Evolutionary conservation across 176 grass and related monocot species (phyloP).

Genomic region (Canna indica): DNA sequence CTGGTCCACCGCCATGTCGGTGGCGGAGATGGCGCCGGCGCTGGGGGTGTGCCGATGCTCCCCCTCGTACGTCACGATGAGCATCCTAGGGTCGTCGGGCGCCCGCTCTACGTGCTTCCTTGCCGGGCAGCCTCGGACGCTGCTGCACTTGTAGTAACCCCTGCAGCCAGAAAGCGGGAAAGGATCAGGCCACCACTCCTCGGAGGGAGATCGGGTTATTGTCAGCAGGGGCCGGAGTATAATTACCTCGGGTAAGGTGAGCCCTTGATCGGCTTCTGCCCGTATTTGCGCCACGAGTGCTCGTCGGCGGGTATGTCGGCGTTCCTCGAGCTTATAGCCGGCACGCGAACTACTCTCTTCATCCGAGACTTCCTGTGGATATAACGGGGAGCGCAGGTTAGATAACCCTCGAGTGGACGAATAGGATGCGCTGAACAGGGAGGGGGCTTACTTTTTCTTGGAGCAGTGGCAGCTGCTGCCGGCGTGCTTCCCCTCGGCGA

Average conservation of each 20-base stretch:
- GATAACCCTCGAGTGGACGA: neutral
- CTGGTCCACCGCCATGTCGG: neutral
- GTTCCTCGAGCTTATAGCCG: conserved; percentile 74
- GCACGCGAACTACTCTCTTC: conserved; percentile 66
- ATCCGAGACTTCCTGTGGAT: conserved; percentile 52
- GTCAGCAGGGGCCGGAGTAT: neutral
- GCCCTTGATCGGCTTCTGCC: conserved; percentile 97
- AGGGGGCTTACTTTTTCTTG: conserved; percentile 16
- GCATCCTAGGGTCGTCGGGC: conserved; percentile 81
- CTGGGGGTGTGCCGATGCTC: conserved; percentile 68
- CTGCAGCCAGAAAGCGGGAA: conserved; percentile 25
- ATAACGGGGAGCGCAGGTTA: neutral
- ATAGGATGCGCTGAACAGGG: neutral
- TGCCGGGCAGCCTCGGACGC: conserved; percentile 57
- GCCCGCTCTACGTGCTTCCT: conserved; percentile 97
- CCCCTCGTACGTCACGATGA: conserved; percentile 90
- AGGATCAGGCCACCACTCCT: neutral
- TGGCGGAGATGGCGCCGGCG: neutral
- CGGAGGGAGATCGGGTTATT: neutral
- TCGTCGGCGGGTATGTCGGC: conserved; percentile 90
- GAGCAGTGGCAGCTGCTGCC: conserved; percentile 32
- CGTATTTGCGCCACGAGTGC: conserved; percentile 96
- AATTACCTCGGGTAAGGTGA: conserved; percentile 80
- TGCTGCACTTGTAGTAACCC: conserved; percentile 98
- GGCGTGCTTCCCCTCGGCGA: conserved; percentile 46